Percentiles rank a stretch among this genome's conserved stretches.
phyloP scores from a whole-genome alignment of 2,329 filamentous ascomycete genomes.

The Fusarium staphyleae region DNA sequence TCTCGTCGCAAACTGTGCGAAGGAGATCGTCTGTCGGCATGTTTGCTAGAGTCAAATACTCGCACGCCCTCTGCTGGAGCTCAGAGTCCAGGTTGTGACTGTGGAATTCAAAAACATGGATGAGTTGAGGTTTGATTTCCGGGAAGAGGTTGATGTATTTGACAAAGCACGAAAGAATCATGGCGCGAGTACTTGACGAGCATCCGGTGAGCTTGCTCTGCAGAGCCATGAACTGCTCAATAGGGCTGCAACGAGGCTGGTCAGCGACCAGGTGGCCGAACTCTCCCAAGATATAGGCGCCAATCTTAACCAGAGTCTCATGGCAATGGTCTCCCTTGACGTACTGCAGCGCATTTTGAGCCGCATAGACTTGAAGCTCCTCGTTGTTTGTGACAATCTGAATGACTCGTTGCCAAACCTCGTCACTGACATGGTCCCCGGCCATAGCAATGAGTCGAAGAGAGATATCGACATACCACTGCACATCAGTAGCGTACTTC shows the following conservation, averaged over 20 bases:
- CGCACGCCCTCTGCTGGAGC: constrained; percentile 93
- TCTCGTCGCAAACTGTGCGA: constrained; percentile 94
- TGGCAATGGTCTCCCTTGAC: constrained; percentile 93
- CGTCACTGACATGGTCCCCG: constrained; percentile 97
- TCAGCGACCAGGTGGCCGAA: constrained; percentile 97
- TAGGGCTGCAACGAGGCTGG: constrained; percentile 88
- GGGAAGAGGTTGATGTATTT: constrained; percentile 99
- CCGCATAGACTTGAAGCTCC: constrained; percentile 94
- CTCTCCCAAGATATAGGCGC: constrained; percentile 92
- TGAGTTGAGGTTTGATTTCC: constrained; percentile 94
- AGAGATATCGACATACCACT: constrained; percentile 99
- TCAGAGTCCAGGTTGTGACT: constrained; percentile 95
- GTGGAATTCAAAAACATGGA: constrained; percentile 89
- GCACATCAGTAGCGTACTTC: constrained; percentile 97
- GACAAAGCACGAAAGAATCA: constrained; percentile 93
- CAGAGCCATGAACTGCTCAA: constrained; percentile 94
- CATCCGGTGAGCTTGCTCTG: constrained; percentile 89
- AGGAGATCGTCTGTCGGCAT: constrained; percentile 90
- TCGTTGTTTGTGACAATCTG: constrained; percentile 99
- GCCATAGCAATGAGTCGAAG: constrained; percentile 94
- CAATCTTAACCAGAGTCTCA: constrained; percentile 97
- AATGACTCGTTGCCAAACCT: constrained; percentile 98
- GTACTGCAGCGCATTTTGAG: constrained; percentile 90
- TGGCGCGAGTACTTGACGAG: constrained; percentile 87
- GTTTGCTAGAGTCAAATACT: constrained; percentile 86